Evolutionary conservation across 179 eudicot genomes (phyloP).

Genomic region (Gypsophila paniculata): DNA sequence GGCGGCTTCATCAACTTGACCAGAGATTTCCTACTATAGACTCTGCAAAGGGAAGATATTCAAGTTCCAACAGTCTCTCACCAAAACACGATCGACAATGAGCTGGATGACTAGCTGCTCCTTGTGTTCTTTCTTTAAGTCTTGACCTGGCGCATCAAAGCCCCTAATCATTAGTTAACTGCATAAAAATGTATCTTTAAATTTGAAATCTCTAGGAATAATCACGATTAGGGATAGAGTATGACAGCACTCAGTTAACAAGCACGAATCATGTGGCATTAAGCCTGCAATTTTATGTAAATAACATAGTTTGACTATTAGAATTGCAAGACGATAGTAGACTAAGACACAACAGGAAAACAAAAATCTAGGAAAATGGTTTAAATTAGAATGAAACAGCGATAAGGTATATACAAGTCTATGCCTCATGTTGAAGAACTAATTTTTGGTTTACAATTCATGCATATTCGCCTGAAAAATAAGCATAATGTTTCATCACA

Average conservation of each 20-base stretch:
- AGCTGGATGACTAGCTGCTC: constrained; percentile 90
- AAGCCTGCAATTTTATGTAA: background rate
- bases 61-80: constrained; percentile 29
- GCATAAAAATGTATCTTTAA: background rate
- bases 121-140: constrained; percentile 66
- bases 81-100: constrained; percentile 70
- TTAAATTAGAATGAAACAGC: background rate
- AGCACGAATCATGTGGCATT: background rate
- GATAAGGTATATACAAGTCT: background rate
- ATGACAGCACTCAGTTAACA: background rate
- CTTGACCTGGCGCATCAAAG: constrained; percentile 44
- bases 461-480: background rate
- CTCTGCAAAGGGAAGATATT: background rate
- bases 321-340: too few species aligned
- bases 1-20: constrained; percentile 5
- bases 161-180: constrained; percentile 6
- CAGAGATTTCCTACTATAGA: background rate
- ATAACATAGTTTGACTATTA: background rate
- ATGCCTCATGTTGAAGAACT: background rate
- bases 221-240: background rate
- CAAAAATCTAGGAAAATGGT: background rate
- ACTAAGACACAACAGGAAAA: too few species aligned
- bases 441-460: background rate
- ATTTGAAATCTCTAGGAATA: background rate
- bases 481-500: constrained; percentile 2